Percentiles rank a stretch among this genome's conserved stretches.
These are phyloP conservation scores for Thermothielavioides terrestris DNA, from an alignment of 495 filamentous ascomycete species.

Conservation along the genomic window DNA sequence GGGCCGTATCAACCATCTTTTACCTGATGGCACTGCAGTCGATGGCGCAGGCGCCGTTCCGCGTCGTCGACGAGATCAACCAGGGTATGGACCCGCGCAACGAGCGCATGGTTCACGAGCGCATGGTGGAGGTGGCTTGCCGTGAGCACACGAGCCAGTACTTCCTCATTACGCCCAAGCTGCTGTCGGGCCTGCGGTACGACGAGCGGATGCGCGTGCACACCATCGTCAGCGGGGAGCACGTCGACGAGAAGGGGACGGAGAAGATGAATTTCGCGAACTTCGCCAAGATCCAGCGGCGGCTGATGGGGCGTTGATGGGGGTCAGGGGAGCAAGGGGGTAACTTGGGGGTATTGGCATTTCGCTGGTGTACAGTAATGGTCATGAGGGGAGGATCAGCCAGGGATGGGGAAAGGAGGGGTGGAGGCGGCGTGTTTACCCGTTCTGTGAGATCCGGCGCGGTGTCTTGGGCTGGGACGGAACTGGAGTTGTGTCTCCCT, in stretches of 20 bases:
- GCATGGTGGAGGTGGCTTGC: constrained; percentile 92
- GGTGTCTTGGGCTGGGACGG: too few species aligned
- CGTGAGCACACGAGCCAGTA: constrained; percentile 61
- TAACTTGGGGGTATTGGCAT: background rate
- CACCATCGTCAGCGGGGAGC: constrained; percentile 87
- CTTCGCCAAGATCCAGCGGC: constrained; percentile 40
- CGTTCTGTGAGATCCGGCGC: too few species aligned
- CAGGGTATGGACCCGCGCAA: constrained; percentile 99
- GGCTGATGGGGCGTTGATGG: constrained; percentile 15
- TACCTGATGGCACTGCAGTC: constrained; percentile 98
- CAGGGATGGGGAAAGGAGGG: too few species aligned
- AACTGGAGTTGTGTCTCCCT: too few species aligned
- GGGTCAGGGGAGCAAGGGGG: background rate
- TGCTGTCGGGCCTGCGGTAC: constrained; percentile 77
- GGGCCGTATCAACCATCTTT: constrained; percentile 95
- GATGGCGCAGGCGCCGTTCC: constrained; percentile 92
- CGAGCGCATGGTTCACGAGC: constrained; percentile 92
- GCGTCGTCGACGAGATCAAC: constrained; percentile 98
- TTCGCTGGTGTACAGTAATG: background rate
- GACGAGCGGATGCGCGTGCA: constrained; percentile 85
- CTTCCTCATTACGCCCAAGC: constrained; percentile 98
- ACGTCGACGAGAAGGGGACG: constrained; percentile 53
- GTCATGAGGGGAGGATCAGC: too few species aligned
- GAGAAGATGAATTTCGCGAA: constrained; percentile 49
- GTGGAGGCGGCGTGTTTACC: too few species aligned